Percentiles rank a stretch among this genome's conserved stretches.
phyloP scores from a whole-genome alignment of 345 rosid species.

The Salix arbutifolia region DNA sequence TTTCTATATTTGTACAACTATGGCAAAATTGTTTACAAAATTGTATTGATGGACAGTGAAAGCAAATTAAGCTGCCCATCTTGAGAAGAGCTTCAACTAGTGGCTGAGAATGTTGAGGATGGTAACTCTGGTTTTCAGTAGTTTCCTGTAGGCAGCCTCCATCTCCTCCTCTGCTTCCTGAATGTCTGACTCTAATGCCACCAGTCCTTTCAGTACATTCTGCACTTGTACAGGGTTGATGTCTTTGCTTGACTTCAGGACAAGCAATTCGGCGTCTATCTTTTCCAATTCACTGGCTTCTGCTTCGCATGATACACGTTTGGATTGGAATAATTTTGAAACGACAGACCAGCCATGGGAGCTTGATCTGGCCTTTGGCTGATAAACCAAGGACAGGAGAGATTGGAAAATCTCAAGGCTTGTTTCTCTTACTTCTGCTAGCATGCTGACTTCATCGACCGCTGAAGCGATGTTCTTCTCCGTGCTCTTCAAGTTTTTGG shows the following conservation, averaged over 20 bases:
- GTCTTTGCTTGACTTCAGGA: neutral
- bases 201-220: neutral
- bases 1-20: neutral
- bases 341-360: neutral
- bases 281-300: neutral
- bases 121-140: constrained; percentile 3
- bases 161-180: neutral
- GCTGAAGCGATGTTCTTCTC: neutral
- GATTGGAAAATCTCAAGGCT: neutral
- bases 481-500: neutral
- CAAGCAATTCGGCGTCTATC: neutral
- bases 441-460: neutral
- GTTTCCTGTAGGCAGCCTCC: neutral
- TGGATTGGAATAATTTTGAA: neutral
- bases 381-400: neutral
- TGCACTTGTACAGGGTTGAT: neutral
- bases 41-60: neutral
- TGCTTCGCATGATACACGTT: neutral
- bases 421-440: neutral
- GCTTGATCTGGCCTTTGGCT: neutral
- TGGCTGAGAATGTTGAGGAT: neutral
- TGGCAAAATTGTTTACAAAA: neutral
- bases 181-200: neutral
- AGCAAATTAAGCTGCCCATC: neutral
- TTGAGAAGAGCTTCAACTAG: neutral